Evolutionary conservation across 441 rosid genomes (phyloP), one percentile per base, ranked within the genome.

Genomic region (Populus tomentosa): DNA sequence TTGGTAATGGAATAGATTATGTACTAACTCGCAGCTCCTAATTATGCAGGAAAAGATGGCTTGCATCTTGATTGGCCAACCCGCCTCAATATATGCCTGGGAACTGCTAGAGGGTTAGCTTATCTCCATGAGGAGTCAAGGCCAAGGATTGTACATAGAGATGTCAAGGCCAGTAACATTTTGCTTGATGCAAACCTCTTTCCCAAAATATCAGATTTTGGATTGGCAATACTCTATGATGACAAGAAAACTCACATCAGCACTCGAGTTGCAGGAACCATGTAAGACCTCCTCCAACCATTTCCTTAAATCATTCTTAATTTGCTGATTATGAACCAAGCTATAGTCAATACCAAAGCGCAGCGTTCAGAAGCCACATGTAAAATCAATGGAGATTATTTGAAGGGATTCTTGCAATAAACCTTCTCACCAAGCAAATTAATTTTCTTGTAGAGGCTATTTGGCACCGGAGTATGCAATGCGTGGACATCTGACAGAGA

Each of bases 181-280:
- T 82, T 92, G 83, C 92, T 92, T 56, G 94, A 86, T 81, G 80
- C 88, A 61, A 63, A 85, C 46, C 88, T 92, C 5, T 76, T 77
- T 69, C 93, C 96, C n/a, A 89, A 92, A 78, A 83, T 90, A 69
- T 90, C 94, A 40, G 94, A 92, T 86, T 92, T 92, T 74, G 94
- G 94, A 70, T 84, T 92, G 77, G 97, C 93, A 1, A 90, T 85
- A 76, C 87, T 90, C 10, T 89, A 88, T 32, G 89, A 88, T 81
- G 97, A 90, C 42, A 83, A 87, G 23, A 82, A 87, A 80, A 92
- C 93, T 23, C 93, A 90, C 80, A 84, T 92, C 36, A 90, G 91
- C 82, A 92, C 93, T 68, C 79, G 86, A 69, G 87, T 92, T 10
- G 93, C 91, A 5, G 94, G 97, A 70, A 90, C 97, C 23, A 69